Conservation (phyloP, 2,329 filamentous ascomycete genomes). For the Huntiella decipiens region DNA sequence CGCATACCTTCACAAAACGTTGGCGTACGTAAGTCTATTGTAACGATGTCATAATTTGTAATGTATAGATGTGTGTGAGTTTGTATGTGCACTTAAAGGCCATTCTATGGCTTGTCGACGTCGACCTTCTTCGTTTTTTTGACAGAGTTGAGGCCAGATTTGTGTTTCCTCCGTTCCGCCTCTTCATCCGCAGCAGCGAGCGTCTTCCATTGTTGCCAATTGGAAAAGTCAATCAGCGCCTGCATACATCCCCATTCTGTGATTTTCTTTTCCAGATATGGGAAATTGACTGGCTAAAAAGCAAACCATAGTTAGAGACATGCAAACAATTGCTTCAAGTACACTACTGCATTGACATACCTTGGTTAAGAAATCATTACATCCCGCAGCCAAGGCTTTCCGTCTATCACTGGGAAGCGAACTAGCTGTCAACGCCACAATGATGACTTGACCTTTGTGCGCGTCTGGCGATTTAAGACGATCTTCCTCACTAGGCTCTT, state of each 20-base stretch:
- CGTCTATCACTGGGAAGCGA: slow-evolving; percentile 89
- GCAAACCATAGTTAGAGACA: neutral
- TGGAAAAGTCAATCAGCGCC: slow-evolving; percentile 93
- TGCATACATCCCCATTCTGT: slow-evolving; percentile 99
- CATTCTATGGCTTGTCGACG: slow-evolving; percentile 2
- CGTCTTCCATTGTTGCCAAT: slow-evolving; percentile 95
- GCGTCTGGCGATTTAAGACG: slow-evolving; percentile 46
- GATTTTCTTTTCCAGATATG: slow-evolving; percentile 92
- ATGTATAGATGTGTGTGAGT: too few species aligned
- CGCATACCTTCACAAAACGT: too few species aligned
- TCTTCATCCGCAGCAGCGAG: slow-evolving; percentile 28
- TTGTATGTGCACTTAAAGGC: too few species aligned
- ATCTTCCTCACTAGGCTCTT: slow-evolving; percentile 31
- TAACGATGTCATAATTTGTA: too few species aligned
- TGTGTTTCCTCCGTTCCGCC: slow-evolving; percentile 16
- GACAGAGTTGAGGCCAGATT: slow-evolving; percentile 23
- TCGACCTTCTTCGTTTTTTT: slow-evolving; percentile 29
- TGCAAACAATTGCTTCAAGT: neutral
- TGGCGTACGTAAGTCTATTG: too few species aligned
- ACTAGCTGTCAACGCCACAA: slow-evolving; percentile 87
- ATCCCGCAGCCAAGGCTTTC: slow-evolving; percentile 83
- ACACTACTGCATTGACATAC: slow-evolving; percentile 26
- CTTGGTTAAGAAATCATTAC: slow-evolving; percentile 97
- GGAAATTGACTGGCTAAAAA: slow-evolving; percentile 75
- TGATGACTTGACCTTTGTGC: slow-evolving; percentile 95